Conservation (phyloP, 148 eudicot species). For the Oxyria digyna region DNA sequence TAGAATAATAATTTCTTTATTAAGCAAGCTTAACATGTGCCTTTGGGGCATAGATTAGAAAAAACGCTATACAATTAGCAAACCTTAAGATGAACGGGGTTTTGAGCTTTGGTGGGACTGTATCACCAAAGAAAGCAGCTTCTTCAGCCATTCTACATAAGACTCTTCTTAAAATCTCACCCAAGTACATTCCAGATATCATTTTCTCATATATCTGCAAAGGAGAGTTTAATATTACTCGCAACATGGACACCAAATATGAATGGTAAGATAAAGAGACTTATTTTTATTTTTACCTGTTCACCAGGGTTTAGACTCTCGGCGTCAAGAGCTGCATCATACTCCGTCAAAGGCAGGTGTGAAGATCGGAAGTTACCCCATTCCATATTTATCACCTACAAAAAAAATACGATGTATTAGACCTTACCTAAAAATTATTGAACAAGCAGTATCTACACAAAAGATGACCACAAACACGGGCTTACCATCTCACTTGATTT, state of each 20-base stretch:
- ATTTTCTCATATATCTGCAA: slow-evolving; percentile 17
- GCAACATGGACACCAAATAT: neutral
- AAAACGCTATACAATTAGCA: neutral
- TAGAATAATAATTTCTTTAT: too few species aligned
- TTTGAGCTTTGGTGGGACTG: slow-evolving; percentile 2
- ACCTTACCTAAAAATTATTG: neutral
- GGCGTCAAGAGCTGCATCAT: slow-evolving; percentile 13
- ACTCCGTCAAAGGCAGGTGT: slow-evolving; percentile 12
- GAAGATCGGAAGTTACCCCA: slow-evolving; percentile 17
- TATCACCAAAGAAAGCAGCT: slow-evolving; percentile 16
- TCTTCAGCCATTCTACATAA: slow-evolving; percentile 11
- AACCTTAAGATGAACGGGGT: slow-evolving; percentile 7
- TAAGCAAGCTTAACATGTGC: too few species aligned
- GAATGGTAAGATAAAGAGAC: neutral
- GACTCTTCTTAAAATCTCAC: slow-evolving; percentile 14
- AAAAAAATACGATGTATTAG: neutral
- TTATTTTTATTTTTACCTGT: slow-evolving; percentile 9
- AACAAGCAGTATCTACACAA: neutral
- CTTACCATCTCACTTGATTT: slow-evolving; percentile 14
- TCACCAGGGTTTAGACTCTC: slow-evolving; percentile 18
- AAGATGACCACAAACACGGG: neutral
- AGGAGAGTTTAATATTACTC: neutral
- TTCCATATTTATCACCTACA: slow-evolving; percentile 15
- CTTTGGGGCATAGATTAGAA: too few species aligned
- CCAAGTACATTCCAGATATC: slow-evolving; percentile 16